Evolutionary conservation across 331 rosid species (phyloP), one percentile per base, ranked within the genome.

Genomic region (Pyrus hybrid): DNA sequence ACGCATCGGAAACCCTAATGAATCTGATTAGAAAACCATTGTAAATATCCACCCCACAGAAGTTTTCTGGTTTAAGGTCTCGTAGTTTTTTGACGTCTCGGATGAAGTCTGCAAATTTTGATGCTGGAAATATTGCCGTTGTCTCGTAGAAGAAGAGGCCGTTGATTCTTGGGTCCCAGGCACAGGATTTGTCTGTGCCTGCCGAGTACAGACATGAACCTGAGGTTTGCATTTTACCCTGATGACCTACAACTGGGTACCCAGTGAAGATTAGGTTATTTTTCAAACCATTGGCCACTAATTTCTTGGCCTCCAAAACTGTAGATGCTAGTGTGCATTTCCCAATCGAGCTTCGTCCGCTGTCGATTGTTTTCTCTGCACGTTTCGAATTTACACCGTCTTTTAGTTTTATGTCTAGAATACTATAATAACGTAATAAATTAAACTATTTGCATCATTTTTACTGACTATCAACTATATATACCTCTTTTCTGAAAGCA

Each of bases 161-260:
- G 7, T 86, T 84, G 80, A 87, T 83, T 87, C 96, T 81, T 58
- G 96, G 96, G 79, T 92, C 97, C 97, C 97, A 90, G 28, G 92
- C 81, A 79, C 97, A 92, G 1, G 96, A 5, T 1, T 70, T 80
- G 65, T 67, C 89, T 2, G 41, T 0, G 51, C 21, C 74, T 41
- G 80, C 70, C 21, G 96, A 84, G 47, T 90, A 66, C 23, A 85
- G 57, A 21, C 86, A 85, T 4, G 83, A 88, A 56, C 97, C 97
- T 43, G 97, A 89, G 21, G 96, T 83, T 81, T 88, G 97, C 76
- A 89, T 83, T 83, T 87, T 86, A 2, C 88, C 88, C 56, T 89
- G 93, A 6, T 7, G 72, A 18, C 88, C 88, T 1, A 72, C 37
- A 20, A 85, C 88, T 20, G 97, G 97, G 43, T 89, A 92, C 54